A percentile compares a stretch with the other conserved stretches of the same genome.
Conservation (phyloP, 2,329 filamentous ascomycete species). For the Penicillium sp. region DNA sequence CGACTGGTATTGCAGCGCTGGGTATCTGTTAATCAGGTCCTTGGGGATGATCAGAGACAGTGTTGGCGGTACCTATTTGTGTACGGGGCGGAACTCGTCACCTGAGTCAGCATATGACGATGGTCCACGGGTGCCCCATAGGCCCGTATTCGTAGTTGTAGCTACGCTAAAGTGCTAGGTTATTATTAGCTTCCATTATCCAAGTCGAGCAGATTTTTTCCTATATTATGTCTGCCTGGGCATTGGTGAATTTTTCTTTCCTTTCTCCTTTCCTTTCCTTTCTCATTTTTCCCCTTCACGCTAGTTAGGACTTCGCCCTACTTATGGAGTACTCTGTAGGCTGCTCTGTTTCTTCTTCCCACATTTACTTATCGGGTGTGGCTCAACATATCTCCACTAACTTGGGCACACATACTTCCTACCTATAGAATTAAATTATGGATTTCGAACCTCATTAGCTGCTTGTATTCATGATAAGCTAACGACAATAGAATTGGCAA, state of each 20-base stretch:
- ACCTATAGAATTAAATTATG: not conserved
- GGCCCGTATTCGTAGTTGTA: not conserved
- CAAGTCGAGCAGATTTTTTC: not conserved
- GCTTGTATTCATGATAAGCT: not conserved
- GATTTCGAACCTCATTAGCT: not conserved
- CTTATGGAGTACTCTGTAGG: not conserved
- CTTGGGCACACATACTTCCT: not conserved
- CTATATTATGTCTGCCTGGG: not conserved
- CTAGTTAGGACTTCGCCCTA: not conserved
- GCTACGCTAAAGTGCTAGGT: too few relatives aligned
- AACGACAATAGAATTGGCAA: not conserved
- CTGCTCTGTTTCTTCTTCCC: slow-evolving; percentile 2
- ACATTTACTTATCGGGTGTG: not conserved
- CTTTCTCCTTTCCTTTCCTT: not conserved
- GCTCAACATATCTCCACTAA: not conserved
- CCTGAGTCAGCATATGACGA: slow-evolving; percentile 15
- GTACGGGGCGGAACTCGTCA: slow-evolving; percentile 7
- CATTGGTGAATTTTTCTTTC: not conserved
- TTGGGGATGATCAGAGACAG: not conserved
- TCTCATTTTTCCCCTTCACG: not conserved
- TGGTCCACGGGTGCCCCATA: not conserved
- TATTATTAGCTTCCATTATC: not conserved
- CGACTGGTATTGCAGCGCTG: not conserved
- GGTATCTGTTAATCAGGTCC: not conserved
- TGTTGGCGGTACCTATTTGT: not conserved